These are phyloP conservation scores for Bauhinia variegata DNA, from an alignment of 306 rosid genomes.

Conservation along the genomic window DNA sequence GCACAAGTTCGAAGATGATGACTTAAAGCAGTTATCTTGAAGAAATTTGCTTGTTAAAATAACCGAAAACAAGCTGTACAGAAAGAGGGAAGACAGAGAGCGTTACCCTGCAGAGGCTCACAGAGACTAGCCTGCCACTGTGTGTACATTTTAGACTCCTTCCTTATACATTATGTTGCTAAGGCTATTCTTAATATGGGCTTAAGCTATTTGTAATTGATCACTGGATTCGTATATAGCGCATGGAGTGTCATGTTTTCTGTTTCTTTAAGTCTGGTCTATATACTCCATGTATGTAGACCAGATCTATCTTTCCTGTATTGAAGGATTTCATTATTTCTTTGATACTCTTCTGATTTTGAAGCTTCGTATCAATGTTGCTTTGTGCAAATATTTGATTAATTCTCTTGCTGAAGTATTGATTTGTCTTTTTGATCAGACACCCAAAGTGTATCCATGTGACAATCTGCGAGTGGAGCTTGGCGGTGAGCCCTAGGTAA, in stretches of 20 bases:
- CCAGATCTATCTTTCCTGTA: background rate
- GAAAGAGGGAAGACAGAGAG: background rate
- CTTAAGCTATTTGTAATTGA: background rate
- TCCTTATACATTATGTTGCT: too few species aligned
- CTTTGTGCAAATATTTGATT: constrained; percentile 13
- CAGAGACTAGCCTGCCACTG: background rate
- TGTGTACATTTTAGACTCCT: background rate
- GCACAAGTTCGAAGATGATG: background rate
- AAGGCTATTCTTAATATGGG: background rate
- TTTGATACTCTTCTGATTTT: constrained; percentile 19
- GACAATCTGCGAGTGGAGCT: constrained; percentile 92
- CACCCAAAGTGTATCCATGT: constrained; percentile 88
- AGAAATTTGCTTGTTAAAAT: constrained; percentile 4
- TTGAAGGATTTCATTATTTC: background rate
- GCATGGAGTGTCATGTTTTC: background rate
- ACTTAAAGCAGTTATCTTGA: background rate
- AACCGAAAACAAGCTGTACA: background rate
- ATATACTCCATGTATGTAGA: background rate
- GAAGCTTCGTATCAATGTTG: constrained; percentile 15
- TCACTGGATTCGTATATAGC: background rate
- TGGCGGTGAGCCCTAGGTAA: constrained; percentile 78
- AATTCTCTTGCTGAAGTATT: constrained; percentile 28
- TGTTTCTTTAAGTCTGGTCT: constrained; percentile 10
- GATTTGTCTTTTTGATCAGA: constrained; percentile 44
- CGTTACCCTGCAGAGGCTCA: background rate